Base-by-base conservation (phyloP, 2,329 filamentous ascomycete genomes). In the Tolypocladium ovalisporum region DNA sequence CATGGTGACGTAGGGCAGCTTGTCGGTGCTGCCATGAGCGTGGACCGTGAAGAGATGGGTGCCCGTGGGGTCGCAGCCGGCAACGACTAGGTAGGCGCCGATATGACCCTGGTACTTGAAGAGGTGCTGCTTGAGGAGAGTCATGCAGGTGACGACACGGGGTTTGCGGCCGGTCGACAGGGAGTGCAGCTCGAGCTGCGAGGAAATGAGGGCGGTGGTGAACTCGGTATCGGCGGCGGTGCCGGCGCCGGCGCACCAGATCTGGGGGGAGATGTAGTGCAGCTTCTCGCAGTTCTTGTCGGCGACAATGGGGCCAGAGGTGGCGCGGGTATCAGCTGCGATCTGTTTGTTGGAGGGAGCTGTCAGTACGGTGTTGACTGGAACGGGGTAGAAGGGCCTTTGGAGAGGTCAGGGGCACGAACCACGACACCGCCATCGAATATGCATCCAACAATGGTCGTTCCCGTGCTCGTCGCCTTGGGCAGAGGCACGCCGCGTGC, bases 231-330 rank as follows among this genome's bases (percentile, higher is more conserved):
- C 94, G 68, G 94, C 94, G 61, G 94, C 94, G 55, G 94, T 99
- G 74, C 95, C 94, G 65, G 94, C 95, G 66, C 94, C 94, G 12
- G 94, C 94, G 76, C 94, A 99, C 94, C 94, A 99, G 76, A 99
- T 99, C 75, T 97, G 91, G 59, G 94, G 93, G 49, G 94, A 83
- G 74, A 99, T 99, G 81, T 95, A 99, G 79, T 99, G 94, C 63
- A 99, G 86, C 80, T 99, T 99, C 79, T 99, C 93, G 80, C 94
- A 97, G 83, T 99, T 99, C 90, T 99, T 99, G 84, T 99, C 94
- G 75, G 95, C 95, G 66, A 99, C 94, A 76, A 99, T 99, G 65
- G 94, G 92, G 39, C 94, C 94, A 63, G 89, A 95, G 52, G 94
- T 99, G 62, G 94, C 94, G 83, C 94, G 86, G 64, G 94, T 99